A percentile compares a stretch with the other conserved stretches of the same genome.
Evolutionary conservation across 2,329 filamentous ascomycete genomes (phyloP).

Genomic region (Venturia oleaginea): DNA sequence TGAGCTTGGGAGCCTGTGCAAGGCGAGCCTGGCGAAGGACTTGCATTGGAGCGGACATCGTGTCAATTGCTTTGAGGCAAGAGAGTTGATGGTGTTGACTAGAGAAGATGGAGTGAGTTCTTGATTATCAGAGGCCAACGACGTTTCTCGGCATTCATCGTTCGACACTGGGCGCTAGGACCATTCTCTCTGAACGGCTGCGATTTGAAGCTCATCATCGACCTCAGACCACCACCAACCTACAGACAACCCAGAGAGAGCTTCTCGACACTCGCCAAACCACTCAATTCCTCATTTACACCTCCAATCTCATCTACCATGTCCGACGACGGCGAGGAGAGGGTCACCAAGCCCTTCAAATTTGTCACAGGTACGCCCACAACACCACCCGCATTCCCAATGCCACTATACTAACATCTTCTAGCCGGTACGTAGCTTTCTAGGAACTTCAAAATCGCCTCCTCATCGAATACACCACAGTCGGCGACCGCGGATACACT

Average conservation of each 20-base stretch:
- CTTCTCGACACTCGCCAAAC: conserved; percentile 15
- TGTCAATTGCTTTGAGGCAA: not conserved
- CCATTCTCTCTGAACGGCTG: not conserved
- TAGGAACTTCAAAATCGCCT: conserved; percentile 6
- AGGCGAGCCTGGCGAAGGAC: conserved; percentile 2
- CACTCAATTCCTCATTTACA: conserved; percentile 20
- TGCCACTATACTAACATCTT: conserved; percentile 23
- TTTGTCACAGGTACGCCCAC: conserved; percentile 76
- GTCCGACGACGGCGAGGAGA: conserved; percentile 72
- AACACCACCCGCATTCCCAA: not conserved
- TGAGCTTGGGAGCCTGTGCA: conserved; percentile 5
- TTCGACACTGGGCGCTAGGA: not conserved
- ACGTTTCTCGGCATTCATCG: not conserved
- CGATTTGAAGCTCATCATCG: not conserved
- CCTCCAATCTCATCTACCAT: conserved; percentile 41
- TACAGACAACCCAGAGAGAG: not conserved
- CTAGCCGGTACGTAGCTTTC: conserved; percentile 40
- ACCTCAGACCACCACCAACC: conserved; percentile 5
- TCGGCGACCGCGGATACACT: not conserved
- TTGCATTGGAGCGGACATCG: conserved; percentile 2
- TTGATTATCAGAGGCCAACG: not conserved
- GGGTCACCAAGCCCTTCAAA: conserved; percentile 99
- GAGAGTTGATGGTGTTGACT: not conserved
- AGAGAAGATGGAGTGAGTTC: not conserved
- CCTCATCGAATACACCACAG: not conserved